Evolutionary conservation across 2,329 filamentous ascomycete species (phyloP).

Genomic region (Ascomycota sp.): DNA sequence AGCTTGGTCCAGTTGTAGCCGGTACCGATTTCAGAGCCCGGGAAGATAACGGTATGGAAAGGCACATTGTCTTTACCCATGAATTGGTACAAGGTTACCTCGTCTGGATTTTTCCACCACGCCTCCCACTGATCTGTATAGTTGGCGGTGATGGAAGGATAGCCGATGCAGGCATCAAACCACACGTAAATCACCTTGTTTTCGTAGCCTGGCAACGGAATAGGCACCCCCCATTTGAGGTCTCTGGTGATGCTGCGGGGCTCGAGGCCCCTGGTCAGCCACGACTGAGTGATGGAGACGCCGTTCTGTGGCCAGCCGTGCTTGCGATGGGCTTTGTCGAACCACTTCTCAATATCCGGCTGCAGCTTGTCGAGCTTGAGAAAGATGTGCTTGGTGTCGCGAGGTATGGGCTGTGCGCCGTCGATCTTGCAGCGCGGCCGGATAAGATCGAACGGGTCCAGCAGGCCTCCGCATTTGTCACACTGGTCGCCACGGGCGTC

Average conservation of each 20-base stretch:
- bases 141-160: constrained; percentile 82
- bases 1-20: constrained; percentile 76
- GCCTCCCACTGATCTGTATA: constrained; percentile 80
- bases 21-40: constrained; percentile 68
- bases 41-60: constrained; percentile 73
- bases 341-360: constrained; percentile 58
- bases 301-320: constrained; percentile 62
- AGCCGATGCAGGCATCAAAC: constrained; percentile 88
- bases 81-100: constrained; percentile 83
- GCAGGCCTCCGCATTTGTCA: constrained; percentile 50
- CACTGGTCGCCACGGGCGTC: constrained; percentile 58
- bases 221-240: constrained; percentile 65
- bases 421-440: constrained; percentile 87
- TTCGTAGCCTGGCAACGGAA: constrained; percentile 28
- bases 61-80: constrained; percentile 60
- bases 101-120: constrained; percentile 83
- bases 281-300: constrained; percentile 55
- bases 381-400: constrained; percentile 79
- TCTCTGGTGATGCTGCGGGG: constrained; percentile 81
- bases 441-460: constrained; percentile 55
- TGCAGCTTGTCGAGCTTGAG: constrained; percentile 73
- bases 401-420: constrained; percentile 55
- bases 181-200: constrained; percentile 73
- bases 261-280: constrained; percentile 69
- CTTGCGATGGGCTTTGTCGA: constrained; percentile 48